Evolutionary conservation across 768 basidiomycete species (phyloP).

Genomic region (Suillus bovinus): DNA sequence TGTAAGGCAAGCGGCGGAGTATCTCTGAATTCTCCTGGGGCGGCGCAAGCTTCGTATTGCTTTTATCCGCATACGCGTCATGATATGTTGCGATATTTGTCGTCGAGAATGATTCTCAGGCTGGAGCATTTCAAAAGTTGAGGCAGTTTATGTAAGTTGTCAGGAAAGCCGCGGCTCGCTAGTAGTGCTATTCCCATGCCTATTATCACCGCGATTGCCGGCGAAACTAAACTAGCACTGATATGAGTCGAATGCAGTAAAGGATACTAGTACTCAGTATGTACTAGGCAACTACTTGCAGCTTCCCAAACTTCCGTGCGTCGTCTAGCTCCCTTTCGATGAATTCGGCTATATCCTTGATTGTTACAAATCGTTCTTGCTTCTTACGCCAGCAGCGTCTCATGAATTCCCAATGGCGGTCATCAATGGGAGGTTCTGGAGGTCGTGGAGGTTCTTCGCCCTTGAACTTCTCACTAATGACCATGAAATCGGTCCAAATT

Average conservation of each 20-base stretch:
- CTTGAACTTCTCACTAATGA: slow-evolving; percentile 3
- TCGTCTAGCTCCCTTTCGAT: neutral
- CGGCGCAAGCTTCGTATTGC: neutral
- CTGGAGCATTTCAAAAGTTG: too few relatives aligned
- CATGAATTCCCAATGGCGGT: slow-evolving; percentile 11
- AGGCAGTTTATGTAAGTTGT: too few relatives aligned
- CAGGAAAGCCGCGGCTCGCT: too few relatives aligned
- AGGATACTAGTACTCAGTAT: too few relatives aligned
- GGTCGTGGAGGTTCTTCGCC: neutral
- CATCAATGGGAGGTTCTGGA: neutral
- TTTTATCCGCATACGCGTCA: neutral
- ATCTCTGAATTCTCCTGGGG: too few relatives aligned
- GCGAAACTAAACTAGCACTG: neutral
- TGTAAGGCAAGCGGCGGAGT: neutral
- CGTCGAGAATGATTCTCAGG: too few relatives aligned
- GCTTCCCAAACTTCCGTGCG: neutral
- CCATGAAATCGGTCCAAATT: neutral
- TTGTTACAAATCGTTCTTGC: neutral
- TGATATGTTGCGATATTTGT: neutral
- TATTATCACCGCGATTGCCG: neutral
- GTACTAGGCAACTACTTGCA: neutral
- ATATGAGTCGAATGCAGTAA: neutral
- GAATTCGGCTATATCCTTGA: neutral
- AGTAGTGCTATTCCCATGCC: too few relatives aligned
- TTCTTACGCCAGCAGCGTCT: slow-evolving; percentile 8